phyloP scores from a whole-genome alignment of 305 asterid species.

The Galium porrigens region DNA sequence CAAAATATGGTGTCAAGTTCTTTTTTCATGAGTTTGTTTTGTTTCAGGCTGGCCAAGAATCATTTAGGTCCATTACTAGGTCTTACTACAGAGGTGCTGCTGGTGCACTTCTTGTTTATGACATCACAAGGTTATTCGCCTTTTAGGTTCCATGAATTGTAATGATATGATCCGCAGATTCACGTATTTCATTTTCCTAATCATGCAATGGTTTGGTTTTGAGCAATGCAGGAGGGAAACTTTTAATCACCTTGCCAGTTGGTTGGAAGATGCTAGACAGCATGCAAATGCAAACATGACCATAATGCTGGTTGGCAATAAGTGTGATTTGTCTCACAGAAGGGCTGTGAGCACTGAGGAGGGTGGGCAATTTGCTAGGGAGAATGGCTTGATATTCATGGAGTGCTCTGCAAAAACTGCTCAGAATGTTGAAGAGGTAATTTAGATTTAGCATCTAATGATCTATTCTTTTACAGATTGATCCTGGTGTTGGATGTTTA shows the following conservation, averaged over 20 bases:
- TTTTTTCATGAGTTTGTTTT: slow-evolving; percentile 4
- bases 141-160: not conserved
- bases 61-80: slow-evolving; percentile 66
- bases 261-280: slow-evolving; percentile 76
- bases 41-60: slow-evolving; percentile 71
- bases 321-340: slow-evolving; percentile 54
- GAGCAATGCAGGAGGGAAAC: slow-evolving; percentile 49
- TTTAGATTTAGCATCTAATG: not conserved
- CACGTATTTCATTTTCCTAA: not conserved
- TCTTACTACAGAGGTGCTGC: slow-evolving; percentile 85
- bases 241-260: slow-evolving; percentile 62
- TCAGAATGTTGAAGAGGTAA: slow-evolving; percentile 66
- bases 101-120: slow-evolving; percentile 71
- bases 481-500: not conserved
- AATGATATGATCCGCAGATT: too few relatives aligned
- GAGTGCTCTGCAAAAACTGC: slow-evolving; percentile 78
- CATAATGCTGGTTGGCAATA: slow-evolving; percentile 61
- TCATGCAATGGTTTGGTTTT: not conserved
- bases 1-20: not conserved
- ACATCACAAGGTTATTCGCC: slow-evolving; percentile 48
- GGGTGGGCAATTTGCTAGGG: slow-evolving; percentile 70
- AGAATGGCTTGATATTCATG: slow-evolving; percentile 61
- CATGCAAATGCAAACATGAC: slow-evolving; percentile 60
- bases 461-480: not conserved
- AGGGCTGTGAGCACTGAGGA: slow-evolving; percentile 75